Evolutionary conservation across 192 early-diverging fungal genomes (phyloP), one percentile per base, ranked within the genome.

Genomic region (Umbelopsis isabellina): DNA sequence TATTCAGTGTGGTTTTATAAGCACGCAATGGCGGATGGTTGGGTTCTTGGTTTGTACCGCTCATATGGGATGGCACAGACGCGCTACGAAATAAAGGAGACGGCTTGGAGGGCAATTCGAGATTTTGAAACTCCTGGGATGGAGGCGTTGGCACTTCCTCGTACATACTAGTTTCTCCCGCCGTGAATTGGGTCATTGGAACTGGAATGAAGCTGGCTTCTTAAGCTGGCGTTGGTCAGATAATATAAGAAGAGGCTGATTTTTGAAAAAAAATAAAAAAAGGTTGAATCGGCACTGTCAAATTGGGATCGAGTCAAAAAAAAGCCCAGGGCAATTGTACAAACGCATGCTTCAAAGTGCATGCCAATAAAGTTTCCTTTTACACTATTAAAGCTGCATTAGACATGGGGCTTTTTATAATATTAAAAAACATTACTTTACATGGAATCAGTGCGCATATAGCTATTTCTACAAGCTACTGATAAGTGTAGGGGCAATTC

Each of bases 401-500:
- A 41, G 6, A 41, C 18, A n/a, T n/a, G n/a, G n/a, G 48, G 15
- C 20, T 55, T 25, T 27, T 27, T 55, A 27, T 52, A 23, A 3
- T 52, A 13, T 25, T 25, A 55, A 25, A 25, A 55, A 55, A 15
- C 25, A 25, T 22, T 22, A 55, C 1, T 55, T 41, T 41, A 41
- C 37, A 41, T 41, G 37, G 37, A 41, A 41, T 41, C 37, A 41
- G 10, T 41, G 37, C 0, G 5, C 10, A 41, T 9, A 41, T 9
- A 6, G 37, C 37, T 4, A 30, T 10, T 25, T 27, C 27, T 61
- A 61, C 30, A 61, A 61, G 33, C 55, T 61, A 35, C 72, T 73
- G 27, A 73, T 65, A 8, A 74, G 45, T 44, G 67, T 69, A 18
- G 72, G 72, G 18, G 72, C 67, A 51, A 74, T 74, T 49, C 72